Base-by-base conservation (phyloP, 192 early-diverging fungal genomes). In the Backusella liffmaniae region DNA sequence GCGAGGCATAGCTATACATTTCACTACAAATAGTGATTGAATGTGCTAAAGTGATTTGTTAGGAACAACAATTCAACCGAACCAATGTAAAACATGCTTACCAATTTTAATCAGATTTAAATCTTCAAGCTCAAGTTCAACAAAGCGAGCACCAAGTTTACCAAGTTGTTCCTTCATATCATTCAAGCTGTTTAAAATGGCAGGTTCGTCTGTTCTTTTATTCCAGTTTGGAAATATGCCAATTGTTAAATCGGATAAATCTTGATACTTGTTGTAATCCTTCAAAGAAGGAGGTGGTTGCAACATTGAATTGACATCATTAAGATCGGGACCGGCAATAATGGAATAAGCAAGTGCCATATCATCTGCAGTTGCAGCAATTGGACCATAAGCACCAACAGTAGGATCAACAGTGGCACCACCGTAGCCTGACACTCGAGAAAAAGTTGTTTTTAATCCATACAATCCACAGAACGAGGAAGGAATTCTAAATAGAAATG, bases 381-480 rank as follows among this genome's bases (percentile, higher is more conserved):
- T 88, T 5, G 94, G 94, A 15, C 94, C 94, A 16, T 83, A 79
- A 35, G 88, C 83, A 0, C 85, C 88, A 29, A 91, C 82, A 3
- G 90, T 85, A 21, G 85, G 87, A 13, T 82, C 86, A 35, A 92
- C 67, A 1, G 84, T 84, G 78, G 83, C 85, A 37, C 83, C 86
- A 21, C 92, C 92, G 1, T 39, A 44, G n/a, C 67, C 70, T 12
- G 90, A 88, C 26, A 93, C 72, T 36, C 94, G 84, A n/a, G 85
- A 90, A 41, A 83, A 84, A 10, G 94, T 95, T 0, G 92, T 85
- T 66, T 95, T 95, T 42, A 95, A 76, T 8, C 92, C 94, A 79
- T 88, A 95, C 21, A 93, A 73, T 23, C 94, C 94, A 82, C 89
- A 92, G 74, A 89, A 91, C 1, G 92, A 73, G 1, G 90, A 81